Evolutionary conservation across 495 filamentous ascomycete genomes (phyloP).

Genomic region (Penicillium flavigenum): DNA sequence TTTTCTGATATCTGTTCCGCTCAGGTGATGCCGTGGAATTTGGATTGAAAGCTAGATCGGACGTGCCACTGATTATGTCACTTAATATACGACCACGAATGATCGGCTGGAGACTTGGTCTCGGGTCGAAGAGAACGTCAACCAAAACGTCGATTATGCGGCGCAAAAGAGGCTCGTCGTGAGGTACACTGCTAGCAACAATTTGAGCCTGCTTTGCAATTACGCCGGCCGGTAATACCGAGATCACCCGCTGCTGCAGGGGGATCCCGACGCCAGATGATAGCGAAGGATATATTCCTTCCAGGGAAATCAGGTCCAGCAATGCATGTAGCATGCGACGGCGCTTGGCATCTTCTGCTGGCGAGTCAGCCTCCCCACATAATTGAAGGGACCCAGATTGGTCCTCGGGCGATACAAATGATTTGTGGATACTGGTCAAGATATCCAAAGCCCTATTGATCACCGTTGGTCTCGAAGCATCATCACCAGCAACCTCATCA

Average conservation of each 20-base stretch:
- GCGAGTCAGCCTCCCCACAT: slow-evolving; percentile 18
- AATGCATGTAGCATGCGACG: slow-evolving; percentile 51
- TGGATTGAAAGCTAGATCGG: slow-evolving; percentile 45
- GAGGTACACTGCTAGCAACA: slow-evolving; percentile 21
- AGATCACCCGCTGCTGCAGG: slow-evolving; percentile 53
- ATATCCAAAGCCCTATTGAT: slow-evolving; percentile 41
- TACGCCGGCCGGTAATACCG: slow-evolving; percentile 47
- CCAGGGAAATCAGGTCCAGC: slow-evolving; percentile 53
- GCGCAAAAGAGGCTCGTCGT: slow-evolving; percentile 35
- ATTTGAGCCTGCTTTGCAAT: slow-evolving; percentile 39
- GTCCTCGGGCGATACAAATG: slow-evolving; percentile 33
- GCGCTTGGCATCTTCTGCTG: slow-evolving; percentile 44
- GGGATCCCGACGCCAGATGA: slow-evolving; percentile 55
- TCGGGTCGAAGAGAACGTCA: slow-evolving; percentile 33
- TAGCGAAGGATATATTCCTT: slow-evolving; percentile 57
- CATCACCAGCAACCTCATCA: slow-evolving; percentile 9
- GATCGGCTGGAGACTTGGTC: slow-evolving; percentile 42
- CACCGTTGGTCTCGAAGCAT: slow-evolving; percentile 25
- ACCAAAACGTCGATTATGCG: slow-evolving; percentile 30
- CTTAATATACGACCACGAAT: slow-evolving; percentile 46
- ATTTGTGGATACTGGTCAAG: slow-evolving; percentile 38
- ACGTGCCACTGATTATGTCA: slow-evolving; percentile 43
- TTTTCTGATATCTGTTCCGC: slow-evolving; percentile 25
- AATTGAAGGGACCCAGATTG: slow-evolving; percentile 5
- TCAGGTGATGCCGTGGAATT: slow-evolving; percentile 19